A percentile compares a stretch with the other conserved stretches of the same genome.
Conservation (phyloP, 1,284 basidiomycete species). For the Trametes sp. region DNA sequence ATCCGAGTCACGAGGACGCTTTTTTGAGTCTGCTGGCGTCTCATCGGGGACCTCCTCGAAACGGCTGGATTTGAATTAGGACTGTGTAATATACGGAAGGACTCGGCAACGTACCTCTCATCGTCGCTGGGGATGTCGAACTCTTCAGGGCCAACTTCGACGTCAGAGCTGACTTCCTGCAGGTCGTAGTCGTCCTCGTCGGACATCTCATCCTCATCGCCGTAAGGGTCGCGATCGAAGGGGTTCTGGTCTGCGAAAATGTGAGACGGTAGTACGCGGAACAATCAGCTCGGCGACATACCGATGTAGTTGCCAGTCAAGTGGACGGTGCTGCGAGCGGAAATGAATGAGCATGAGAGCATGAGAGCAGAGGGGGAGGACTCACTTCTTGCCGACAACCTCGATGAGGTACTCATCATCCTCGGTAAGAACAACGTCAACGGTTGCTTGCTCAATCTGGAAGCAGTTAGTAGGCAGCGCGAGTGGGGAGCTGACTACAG, state of each 20-base stretch:
- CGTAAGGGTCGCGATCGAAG: constrained; percentile 58
- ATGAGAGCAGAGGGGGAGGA: constrained; percentile 19
- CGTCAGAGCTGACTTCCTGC: constrained; percentile 79
- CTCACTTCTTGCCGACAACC: constrained; percentile 86
- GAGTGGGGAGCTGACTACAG: background rate
- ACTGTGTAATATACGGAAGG: background rate
- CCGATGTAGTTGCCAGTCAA: constrained; percentile 92
- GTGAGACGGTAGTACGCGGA: constrained; percentile 3
- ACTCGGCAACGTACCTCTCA: constrained; percentile 50
- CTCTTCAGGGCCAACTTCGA: constrained; percentile 69
- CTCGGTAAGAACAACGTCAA: constrained; percentile 80
- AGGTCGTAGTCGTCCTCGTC: constrained; percentile 67
- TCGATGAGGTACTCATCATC: constrained; percentile 78
- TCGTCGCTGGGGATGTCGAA: constrained; percentile 61
- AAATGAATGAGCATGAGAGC: background rate
- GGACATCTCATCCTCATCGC: constrained; percentile 47
- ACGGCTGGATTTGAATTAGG: constrained; percentile 52
- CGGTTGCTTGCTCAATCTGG: constrained; percentile 82
- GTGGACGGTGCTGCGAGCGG: constrained; percentile 71
- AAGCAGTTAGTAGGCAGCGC: background rate
- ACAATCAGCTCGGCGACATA: constrained; percentile 41
- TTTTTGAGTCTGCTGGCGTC: constrained; percentile 45
- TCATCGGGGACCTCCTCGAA: constrained; percentile 62
- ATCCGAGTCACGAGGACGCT: constrained; percentile 69
- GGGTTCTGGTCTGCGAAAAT: constrained; percentile 54